A percentile compares a stretch with the other conserved stretches of the same genome.
Conservation (phyloP, 192 early-diverging fungal genomes). For the Entomortierella chlamydospora region DNA sequence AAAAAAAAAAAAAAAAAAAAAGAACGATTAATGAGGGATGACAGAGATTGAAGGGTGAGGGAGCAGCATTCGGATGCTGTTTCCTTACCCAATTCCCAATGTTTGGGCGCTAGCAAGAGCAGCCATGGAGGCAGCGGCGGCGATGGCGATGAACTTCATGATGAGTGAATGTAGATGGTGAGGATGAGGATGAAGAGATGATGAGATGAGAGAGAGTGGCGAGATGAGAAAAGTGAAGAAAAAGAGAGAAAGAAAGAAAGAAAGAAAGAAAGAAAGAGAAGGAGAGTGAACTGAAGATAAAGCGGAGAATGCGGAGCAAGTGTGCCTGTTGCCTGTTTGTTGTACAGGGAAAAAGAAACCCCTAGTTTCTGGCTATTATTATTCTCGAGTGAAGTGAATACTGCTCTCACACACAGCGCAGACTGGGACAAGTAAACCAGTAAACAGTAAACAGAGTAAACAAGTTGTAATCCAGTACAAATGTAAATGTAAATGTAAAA, state of each 20-base stretch:
- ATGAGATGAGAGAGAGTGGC: neutral
- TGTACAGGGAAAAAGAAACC: too few relatives aligned
- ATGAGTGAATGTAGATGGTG: neutral
- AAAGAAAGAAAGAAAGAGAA: neutral
- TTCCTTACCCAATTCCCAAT: slow-evolving; percentile 25
- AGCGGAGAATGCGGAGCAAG: too few relatives aligned
- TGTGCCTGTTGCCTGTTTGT: too few relatives aligned
- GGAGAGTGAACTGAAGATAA: too few relatives aligned
- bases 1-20: neutral
- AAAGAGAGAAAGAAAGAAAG: slow-evolving; percentile 6
- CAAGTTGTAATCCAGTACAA: too few relatives aligned
- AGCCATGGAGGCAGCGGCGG: slow-evolving; percentile 7
- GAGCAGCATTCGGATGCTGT: neutral
- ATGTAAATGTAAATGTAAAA: too few relatives aligned
- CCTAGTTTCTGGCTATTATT: too few relatives aligned
- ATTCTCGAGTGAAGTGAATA: too few relatives aligned
- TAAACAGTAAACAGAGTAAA: too few relatives aligned
- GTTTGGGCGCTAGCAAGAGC: slow-evolving; percentile 27
- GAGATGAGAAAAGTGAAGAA: slow-evolving; percentile 8
- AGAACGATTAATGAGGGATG: neutral
- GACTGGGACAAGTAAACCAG: too few relatives aligned
- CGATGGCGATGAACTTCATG: slow-evolving; percentile 32
- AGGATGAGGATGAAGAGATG: neutral
- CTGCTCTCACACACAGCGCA: too few relatives aligned
- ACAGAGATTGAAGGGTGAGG: neutral